Base-by-base conservation (phyloP, 306 rosid species). In the Pachyrhizus erosus region DNA sequence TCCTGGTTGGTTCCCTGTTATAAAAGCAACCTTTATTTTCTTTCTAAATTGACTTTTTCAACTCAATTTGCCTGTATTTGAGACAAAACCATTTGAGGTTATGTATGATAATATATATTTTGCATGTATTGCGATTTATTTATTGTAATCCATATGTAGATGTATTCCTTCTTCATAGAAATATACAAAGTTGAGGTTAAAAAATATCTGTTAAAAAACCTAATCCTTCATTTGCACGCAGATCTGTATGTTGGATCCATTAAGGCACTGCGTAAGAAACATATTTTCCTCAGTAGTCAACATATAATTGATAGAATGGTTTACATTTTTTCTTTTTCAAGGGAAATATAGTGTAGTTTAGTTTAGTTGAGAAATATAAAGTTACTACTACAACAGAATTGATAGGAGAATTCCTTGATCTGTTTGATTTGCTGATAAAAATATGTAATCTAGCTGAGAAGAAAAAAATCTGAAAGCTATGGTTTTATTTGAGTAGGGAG, bases 71-170 rank as follows among this genome's bases (percentile, higher is more conserved):
- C 69, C 70, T 49, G 43, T 24, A 60, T 83, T 42, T 4, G 3
- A 17, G 12, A 20, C 69, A 68, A 82, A 82, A 76, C 86, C 86
- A 76, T 68, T 20, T 1, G 24, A 0, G n/a, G n/a, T n/a, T n/a
- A n/a, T n/a, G n/a, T n/a, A 14, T 57, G 2, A 51, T 0, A 61
- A 60, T 24, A 60, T 24, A 26, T 62, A 62, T 62, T 33, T 65
- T 27, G 10, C 5, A 23, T 27, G 5, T 3, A 13, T 21, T 62
- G 6, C 11, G 17, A 26, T 29, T 7, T 15, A 61, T 5, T 62
- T 0, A 33, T 15, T 31, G 33, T 65, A 65, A 55, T 21, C 6
- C 27, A 52, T 52, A n/a, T 3, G 9, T 49, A 49, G 20, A 49
- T 49, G 57, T 9, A 1, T 49, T 49, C 18, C 21, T 13, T 46